A percentile compares a stretch with the other conserved stretches of the same genome.
These are phyloP conservation scores for Yarrowia hollandica DNA, from an alignment of 805 yeast genomes.

Conservation along the genomic window DNA sequence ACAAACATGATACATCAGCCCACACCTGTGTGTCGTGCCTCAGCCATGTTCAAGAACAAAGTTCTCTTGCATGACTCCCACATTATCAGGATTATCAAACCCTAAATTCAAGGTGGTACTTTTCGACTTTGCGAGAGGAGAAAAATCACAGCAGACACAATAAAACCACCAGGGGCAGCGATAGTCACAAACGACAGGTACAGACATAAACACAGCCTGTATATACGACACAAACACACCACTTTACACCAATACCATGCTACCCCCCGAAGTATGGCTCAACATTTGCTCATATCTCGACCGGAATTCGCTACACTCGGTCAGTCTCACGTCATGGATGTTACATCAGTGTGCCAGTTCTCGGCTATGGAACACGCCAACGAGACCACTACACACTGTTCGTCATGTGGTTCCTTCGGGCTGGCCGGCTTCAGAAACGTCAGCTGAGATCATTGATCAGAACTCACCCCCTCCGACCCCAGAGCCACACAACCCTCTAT, in stretches of 20 bases:
- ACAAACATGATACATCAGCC: neutral
- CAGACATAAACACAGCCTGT: no score
- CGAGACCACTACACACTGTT: neutral
- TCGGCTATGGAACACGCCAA: neutral
- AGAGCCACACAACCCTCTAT: neutral
- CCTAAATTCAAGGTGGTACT: no score
- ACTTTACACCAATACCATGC: neutral
- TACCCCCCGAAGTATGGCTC: slow-evolving; percentile 25
- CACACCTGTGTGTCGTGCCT: no score
- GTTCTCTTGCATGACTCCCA: slow-evolving; percentile 3
- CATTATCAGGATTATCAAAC: slow-evolving; percentile 12
- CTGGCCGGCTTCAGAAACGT: neutral
- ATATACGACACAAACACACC: neutral
- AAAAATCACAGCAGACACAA: no score
- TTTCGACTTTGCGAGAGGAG: neutral
- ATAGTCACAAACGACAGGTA: no score
- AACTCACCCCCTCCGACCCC: slow-evolving; percentile 9
- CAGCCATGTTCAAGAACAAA: neutral
- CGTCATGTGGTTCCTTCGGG: neutral
- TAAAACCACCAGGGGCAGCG: no score
- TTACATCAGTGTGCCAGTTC: slow-evolving; percentile 1
- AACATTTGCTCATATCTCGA: slow-evolving; percentile 16
- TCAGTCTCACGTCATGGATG: neutral
- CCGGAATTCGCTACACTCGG: neutral
- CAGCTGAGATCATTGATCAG: neutral